A percentile compares a stretch with the other conserved stretches of the same genome.
Conservation (phyloP, 2,329 filamentous ascomycete species). For the Colletotrichum sp. region DNA sequence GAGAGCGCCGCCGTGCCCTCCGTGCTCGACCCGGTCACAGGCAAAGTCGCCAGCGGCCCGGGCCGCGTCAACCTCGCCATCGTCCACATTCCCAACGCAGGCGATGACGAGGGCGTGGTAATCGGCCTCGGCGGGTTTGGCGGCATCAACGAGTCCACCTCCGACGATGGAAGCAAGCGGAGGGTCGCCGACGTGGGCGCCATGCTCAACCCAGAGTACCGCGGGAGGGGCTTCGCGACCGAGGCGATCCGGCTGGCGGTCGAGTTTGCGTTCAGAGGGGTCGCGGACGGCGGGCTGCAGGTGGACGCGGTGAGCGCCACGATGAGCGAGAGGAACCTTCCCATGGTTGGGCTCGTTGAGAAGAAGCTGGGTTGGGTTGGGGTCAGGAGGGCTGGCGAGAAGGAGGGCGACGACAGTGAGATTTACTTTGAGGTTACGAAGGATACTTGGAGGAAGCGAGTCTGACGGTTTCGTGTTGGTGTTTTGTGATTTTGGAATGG, state of each 20-base stretch:
- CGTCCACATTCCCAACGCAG: constrained; percentile 7
- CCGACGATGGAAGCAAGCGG: constrained; percentile 12
- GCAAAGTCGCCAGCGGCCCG: constrained; percentile 24
- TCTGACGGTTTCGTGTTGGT: not conserved
- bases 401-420: constrained; percentile 17
- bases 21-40: constrained; percentile 15
- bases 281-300: constrained; percentile 28
- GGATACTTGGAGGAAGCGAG: constrained; percentile 22
- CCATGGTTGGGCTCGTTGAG: constrained; percentile 27
- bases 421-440: constrained; percentile 28
- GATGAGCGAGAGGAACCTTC: constrained; percentile 24
- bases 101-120: constrained; percentile 8
- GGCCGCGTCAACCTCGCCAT: constrained; percentile 29
- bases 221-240: constrained; percentile 27
- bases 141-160: constrained; percentile 27
- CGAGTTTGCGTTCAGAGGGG: constrained; percentile 28
- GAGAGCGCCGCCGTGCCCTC: constrained; percentile 29
- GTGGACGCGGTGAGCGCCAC: constrained; percentile 31
- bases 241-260: constrained; percentile 30
- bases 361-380: constrained; percentile 28
- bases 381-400: not conserved
- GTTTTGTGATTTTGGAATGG: not conserved
- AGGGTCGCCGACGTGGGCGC: constrained; percentile 31
- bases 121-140: constrained; percentile 34
- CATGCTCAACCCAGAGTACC: constrained; percentile 27